Conservation (phyloP, 306 rosid genomes). For the Sechiopsis laciniata region DNA sequence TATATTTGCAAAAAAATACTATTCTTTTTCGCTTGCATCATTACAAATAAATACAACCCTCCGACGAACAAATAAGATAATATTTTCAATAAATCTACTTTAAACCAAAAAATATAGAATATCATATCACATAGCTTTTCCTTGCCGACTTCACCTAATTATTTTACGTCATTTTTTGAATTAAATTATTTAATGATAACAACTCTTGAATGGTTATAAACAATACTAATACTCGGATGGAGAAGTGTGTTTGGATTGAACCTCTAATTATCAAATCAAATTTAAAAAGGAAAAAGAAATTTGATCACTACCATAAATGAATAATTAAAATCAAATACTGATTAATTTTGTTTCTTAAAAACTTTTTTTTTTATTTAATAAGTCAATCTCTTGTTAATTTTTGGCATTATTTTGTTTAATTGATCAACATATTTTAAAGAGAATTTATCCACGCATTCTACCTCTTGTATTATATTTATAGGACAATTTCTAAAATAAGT, state of each 20-base stretch:
- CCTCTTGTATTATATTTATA: too few species aligned
- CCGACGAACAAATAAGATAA: slow-evolving; percentile 12
- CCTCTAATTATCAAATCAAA: not conserved
- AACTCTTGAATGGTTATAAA: too few species aligned
- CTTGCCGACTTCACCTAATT: slow-evolving; percentile 18
- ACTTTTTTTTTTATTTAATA: not conserved
- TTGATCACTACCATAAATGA: not conserved
- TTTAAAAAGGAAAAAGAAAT: too few species aligned
- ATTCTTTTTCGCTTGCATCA: not conserved
- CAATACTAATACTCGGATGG: not conserved
- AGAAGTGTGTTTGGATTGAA: not conserved
- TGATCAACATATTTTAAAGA: not conserved
- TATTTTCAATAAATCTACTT: not conserved
- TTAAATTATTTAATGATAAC: not conserved
- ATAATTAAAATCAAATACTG: not conserved
- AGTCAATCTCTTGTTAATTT: not conserved
- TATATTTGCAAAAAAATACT: too few species aligned
- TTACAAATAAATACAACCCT: not conserved
- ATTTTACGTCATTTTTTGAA: not conserved
- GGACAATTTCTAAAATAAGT: too few species aligned
- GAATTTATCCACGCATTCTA: too few species aligned
- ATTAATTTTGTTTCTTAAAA: not conserved
- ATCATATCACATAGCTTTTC: not conserved
- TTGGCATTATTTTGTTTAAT: not conserved
- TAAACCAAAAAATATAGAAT: not conserved